Evolutionary conservation across 306 rosid species (phyloP), one percentile per base, ranked within the genome.

Genomic region (Inga laurina): DNA sequence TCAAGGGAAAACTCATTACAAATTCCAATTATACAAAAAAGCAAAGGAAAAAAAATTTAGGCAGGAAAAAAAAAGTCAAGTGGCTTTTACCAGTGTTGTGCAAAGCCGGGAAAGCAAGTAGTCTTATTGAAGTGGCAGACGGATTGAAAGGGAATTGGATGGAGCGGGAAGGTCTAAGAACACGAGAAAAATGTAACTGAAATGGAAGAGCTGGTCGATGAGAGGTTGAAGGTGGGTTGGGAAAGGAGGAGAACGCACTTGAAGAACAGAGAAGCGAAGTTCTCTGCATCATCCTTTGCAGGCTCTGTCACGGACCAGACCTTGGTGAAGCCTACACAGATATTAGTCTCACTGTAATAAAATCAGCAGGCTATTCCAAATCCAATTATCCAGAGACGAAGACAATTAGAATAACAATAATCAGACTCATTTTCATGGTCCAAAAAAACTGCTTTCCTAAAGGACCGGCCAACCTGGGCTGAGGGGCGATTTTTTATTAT

Each of bases 21-120:
- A 44, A 69, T 68, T 45, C 67, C 46, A 10, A 14, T 12, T 19
- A 16, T 16, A 37, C 39, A 43, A 3, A 54, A 54, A 56, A 18
- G 39, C 76, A 74, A 5, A 65, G 45, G 22, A 61, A 3, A 3
- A 22, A 78, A 44, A 27, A 16, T 48, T 30, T 22, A 13, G 18
- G 10, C 8, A 35, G 6, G 21, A 34, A 67, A 34, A 37, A 3
- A 15, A 39, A 43, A 79, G 6, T 12, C 57, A 45, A 15, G 37
- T 37, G 49, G 73, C 21, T 10, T 46, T 81, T 88, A 91, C 93
- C 91, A 49, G 88, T 81, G 89, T 81, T 71, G 71, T 70, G 88
- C 62, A 76, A 76, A 32, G 91, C 84, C 66, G 71, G 80, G 76
- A 76, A 77, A 22, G 83, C 30, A 86, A 75, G 52, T 78, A 72